These are phyloP conservation scores for Sporothrix pseudoabietina DNA, from an alignment of 2,329 filamentous ascomycete species.

Conservation along the genomic window DNA sequence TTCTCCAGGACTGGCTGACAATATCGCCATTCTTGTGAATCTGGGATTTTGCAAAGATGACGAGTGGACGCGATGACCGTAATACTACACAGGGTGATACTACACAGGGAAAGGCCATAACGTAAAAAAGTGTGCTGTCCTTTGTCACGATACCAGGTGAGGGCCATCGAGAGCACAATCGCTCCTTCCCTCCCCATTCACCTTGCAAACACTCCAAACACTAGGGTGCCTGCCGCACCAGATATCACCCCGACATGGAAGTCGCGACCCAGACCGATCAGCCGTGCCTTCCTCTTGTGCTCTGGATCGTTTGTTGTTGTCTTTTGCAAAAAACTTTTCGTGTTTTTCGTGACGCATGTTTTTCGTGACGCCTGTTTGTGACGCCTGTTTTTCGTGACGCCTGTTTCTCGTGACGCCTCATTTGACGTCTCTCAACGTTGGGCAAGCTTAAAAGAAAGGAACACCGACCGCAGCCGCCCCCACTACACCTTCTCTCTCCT, in stretches of 20 bases:
- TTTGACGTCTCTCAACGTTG: neutral
- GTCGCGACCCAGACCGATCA: neutral
- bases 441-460: neutral
- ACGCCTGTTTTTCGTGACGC: too few relatives aligned
- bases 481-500: conserved; percentile 1
- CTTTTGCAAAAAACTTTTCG: too few relatives aligned
- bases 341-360: too few relatives aligned
- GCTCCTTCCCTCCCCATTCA: neutral
- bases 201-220: neutral
- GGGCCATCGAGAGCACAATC: neutral
- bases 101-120: too few relatives aligned
- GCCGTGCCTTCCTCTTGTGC: neutral
- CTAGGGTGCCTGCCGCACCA: conserved; percentile 3
- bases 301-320: neutral
- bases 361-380: too few relatives aligned
- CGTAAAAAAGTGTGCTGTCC: too few relatives aligned
- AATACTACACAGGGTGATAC: too few relatives aligned
- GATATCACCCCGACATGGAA: neutral
- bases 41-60: too few relatives aligned
- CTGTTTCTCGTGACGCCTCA: neutral
- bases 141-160: too few relatives aligned
- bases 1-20: too few relatives aligned
- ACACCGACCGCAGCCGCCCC: neutral
- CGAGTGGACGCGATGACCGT: too few relatives aligned
- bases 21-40: too few relatives aligned